These are phyloP conservation scores for Gossypium turneri DNA, from an alignment of 345 rosid genomes.

Conservation along the genomic window DNA sequence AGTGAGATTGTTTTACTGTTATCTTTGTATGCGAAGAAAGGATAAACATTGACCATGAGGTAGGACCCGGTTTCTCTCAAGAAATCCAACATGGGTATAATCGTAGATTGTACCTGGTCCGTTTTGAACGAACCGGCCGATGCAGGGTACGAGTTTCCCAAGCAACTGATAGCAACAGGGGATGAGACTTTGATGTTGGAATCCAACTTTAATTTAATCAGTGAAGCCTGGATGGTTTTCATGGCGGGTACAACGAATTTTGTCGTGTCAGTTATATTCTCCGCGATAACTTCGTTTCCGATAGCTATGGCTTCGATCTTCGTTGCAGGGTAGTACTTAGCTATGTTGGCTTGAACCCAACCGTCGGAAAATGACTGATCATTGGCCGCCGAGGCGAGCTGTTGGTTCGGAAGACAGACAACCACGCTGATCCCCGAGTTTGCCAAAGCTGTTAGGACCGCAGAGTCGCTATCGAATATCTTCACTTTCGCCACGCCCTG, in stretches of 20 bases:
- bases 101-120: conserved; percentile 52
- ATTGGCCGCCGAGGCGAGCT: conserved; percentile 58
- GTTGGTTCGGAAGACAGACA: conserved; percentile 79
- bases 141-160: conserved; percentile 70
- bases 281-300: conserved; percentile 89
- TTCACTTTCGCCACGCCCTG: conserved; percentile 56
- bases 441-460: conserved; percentile 63
- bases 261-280: conserved; percentile 56
- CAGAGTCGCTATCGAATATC: conserved; percentile 68
- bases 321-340: conserved; percentile 53
- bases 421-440: conserved; percentile 58
- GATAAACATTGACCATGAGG: conserved; percentile 81
- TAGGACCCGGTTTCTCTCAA: conserved; percentile 55
- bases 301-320: conserved; percentile 76
- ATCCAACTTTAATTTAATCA: conserved; percentile 47
- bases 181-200: conserved; percentile 61
- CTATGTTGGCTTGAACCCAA: conserved; percentile 72
- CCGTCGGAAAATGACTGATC: conserved; percentile 69
- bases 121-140: conserved; percentile 77
- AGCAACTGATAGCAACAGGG: conserved; percentile 63
- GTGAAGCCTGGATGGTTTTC: conserved; percentile 60
- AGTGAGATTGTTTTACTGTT: conserved; percentile 61
- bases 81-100: conserved; percentile 76
- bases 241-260: conserved; percentile 72
- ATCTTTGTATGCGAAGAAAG: conserved; percentile 74